Evolutionary conservation across 768 basidiomycete genomes (phyloP), one percentile per base, ranked within the genome.

Genomic region (Favolaschia claudopus): DNA sequence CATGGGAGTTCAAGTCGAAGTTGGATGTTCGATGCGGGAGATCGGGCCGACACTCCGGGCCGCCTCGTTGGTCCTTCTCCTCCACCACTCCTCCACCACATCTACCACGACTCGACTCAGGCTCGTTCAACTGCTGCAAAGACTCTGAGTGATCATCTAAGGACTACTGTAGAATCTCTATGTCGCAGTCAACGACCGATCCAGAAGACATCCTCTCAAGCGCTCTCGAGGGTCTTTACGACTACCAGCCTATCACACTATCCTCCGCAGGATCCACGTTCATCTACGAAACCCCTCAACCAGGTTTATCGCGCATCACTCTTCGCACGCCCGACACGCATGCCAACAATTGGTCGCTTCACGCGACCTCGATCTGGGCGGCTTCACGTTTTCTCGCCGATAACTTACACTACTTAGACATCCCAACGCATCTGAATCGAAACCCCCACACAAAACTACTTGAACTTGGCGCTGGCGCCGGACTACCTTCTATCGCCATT

Each of bases 341-440:
- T 12, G 75, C 87, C 20, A 76, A 79, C 17, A 91, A 92, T 66
- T 93, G 91, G 91, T 78, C 83, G 1, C 72, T 93, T 3, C 91
- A 93, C 56, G 92, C 91, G 2, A 87, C 89, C 22, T 88, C 89
- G 15, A 85, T 93, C 67, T 93, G 90, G 92, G 74, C 79, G 7
- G 81, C 91, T 6, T 84, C 91, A 15, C 71, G 84, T 38, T 89
- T 85, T 73, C 71, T 92, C 39, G 87, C 88, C 42, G 85, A 91
- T 69, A 85, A 91, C 61, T 53, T 92, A 29, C 71, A 78, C 25
- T 79, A 82, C 31, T 67, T 89, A 4, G 63, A 68, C 34, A 67
- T 87, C 15, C 20, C 50, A 7, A 22, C 54, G 15, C 60, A 69
- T 48, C 67, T 61, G 14, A 48, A 72, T 9, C 68, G 65, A 27